These are phyloP conservation scores for Cercophora scortea DNA, from an alignment of 495 filamentous ascomycete species.

Conservation along the genomic window DNA sequence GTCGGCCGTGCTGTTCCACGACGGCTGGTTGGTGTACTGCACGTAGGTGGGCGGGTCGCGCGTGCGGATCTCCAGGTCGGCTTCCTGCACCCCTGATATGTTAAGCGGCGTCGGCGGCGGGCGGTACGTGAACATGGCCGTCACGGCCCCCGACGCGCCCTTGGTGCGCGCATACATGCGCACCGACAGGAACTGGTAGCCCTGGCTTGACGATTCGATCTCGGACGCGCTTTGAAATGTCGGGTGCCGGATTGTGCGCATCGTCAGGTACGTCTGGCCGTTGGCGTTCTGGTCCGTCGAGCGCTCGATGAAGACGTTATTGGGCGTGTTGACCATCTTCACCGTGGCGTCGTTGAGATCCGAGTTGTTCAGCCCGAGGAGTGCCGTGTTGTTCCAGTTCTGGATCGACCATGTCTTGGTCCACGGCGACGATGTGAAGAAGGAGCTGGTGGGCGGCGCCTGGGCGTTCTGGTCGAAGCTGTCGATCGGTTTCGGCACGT, in stretches of 20 bases:
- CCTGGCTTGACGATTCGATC: conserved; percentile 47
- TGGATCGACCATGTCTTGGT: conserved; percentile 51
- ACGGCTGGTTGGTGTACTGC: conserved; percentile 71
- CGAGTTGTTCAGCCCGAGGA: conserved; percentile 15
- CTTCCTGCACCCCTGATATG: conserved; percentile 52
- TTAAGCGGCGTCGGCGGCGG: conserved; percentile 17
- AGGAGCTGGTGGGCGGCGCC: conserved; percentile 27
- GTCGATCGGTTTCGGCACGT: conserved; percentile 11
- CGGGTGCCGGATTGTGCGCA: conserved; percentile 50
- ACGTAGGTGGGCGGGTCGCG: conserved; percentile 46
- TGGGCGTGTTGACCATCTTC: conserved; percentile 53
- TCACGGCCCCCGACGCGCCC: conserved; percentile 52
- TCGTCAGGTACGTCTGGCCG: conserved; percentile 48
- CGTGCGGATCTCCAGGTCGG: conserved; percentile 71
- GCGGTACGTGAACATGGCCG: conserved; percentile 62
- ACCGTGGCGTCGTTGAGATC: conserved; percentile 31
- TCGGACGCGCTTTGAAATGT: conserved; percentile 56
- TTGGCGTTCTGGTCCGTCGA: conserved; percentile 24
- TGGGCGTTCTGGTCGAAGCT: conserved; percentile 18
- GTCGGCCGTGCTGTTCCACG: conserved; percentile 33
- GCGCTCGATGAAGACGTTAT: conserved; percentile 56
- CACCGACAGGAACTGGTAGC: conserved; percentile 53
- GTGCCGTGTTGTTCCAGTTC: conserved; percentile 43
- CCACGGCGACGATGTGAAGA: conserved; percentile 31
- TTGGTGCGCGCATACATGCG: conserved; percentile 51